phyloP scores from a whole-genome alignment of 176 grass and related monocot species.

The Typha latifolia region DNA sequence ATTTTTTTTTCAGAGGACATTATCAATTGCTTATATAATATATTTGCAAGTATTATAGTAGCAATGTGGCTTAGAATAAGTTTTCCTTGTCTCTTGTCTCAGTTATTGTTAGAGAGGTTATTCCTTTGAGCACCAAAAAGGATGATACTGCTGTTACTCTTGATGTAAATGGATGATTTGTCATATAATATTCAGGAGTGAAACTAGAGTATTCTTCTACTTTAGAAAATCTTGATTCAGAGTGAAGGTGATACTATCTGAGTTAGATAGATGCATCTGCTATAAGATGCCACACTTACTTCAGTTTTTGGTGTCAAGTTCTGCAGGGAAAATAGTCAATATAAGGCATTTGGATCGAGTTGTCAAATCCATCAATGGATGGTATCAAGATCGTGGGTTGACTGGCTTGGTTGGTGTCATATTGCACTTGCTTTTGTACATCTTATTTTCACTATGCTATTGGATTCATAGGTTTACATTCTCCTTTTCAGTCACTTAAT shows the following conservation, averaged over 20 bases:
- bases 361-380: constrained; percentile 70
- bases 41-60: too few relatives aligned
- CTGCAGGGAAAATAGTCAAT: constrained; percentile 91
- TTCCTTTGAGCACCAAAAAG: too few relatives aligned
- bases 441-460: background rate
- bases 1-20: too few relatives aligned
- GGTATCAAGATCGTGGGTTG: constrained; percentile 81
- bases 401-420: constrained; percentile 53
- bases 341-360: constrained; percentile 87
- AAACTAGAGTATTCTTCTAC: too few relatives aligned
- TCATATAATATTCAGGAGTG: too few relatives aligned
- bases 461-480: background rate
- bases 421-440: background rate
- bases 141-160: too few relatives aligned
- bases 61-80: too few relatives aligned
- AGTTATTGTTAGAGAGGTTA: too few relatives aligned
- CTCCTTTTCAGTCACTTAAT: background rate
- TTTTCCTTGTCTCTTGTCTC: too few relatives aligned
- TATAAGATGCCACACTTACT: constrained; percentile 1
- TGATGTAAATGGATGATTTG: too few relatives aligned
- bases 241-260: background rate
- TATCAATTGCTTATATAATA: too few relatives aligned
- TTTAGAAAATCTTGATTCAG: background rate
- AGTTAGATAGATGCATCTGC: background rate
- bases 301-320: constrained; percentile 39